phyloP scores from a whole-genome alignment of 208 protist species.

The Strigomonas oncopelti region DNA sequence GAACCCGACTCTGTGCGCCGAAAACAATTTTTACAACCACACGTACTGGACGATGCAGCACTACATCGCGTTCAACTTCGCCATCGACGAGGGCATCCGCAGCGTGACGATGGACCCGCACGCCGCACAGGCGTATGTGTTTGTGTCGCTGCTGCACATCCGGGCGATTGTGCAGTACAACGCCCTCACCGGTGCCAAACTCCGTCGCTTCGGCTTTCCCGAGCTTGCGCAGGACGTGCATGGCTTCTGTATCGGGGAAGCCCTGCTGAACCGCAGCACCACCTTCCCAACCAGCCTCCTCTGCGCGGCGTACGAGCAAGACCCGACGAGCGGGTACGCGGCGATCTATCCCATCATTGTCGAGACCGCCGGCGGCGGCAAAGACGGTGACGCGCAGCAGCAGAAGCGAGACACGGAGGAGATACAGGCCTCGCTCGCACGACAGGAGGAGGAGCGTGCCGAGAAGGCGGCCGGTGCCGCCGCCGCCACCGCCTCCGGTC shows the following conservation, averaged over 20 bases:
- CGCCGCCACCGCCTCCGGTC: too few relatives aligned
- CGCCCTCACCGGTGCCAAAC: slow-evolving; percentile 43
- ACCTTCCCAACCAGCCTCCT: slow-evolving; percentile 5
- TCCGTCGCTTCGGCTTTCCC: slow-evolving; percentile 45
- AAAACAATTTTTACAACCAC: slow-evolving; percentile 27
- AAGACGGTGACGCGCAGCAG: neutral
- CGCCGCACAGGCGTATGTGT: slow-evolving; percentile 27
- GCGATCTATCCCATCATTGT: slow-evolving; percentile 22
- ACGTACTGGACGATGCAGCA: slow-evolving; percentile 19
- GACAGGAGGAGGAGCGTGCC: neutral
- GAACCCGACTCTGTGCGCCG: slow-evolving; percentile 15
- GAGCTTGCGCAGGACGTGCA: slow-evolving; percentile 27
- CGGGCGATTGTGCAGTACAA: slow-evolving; percentile 71
- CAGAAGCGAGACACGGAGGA: neutral
- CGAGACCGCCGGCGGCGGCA: neutral
- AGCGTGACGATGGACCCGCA: slow-evolving; percentile 31
- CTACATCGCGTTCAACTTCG: slow-evolving; percentile 33
- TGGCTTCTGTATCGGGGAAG: slow-evolving; percentile 24
- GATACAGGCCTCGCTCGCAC: neutral
- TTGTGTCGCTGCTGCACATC: slow-evolving; percentile 50
- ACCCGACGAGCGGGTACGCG: slow-evolving; percentile 17
- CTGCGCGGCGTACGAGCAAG: slow-evolving; percentile 26
- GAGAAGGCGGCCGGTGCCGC: neutral
- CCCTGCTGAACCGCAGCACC: slow-evolving; percentile 14
- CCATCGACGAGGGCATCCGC: slow-evolving; percentile 52